Evolutionary conservation across 179 eudicot species (phyloP).

Genomic region (Gypsophila paniculata): DNA sequence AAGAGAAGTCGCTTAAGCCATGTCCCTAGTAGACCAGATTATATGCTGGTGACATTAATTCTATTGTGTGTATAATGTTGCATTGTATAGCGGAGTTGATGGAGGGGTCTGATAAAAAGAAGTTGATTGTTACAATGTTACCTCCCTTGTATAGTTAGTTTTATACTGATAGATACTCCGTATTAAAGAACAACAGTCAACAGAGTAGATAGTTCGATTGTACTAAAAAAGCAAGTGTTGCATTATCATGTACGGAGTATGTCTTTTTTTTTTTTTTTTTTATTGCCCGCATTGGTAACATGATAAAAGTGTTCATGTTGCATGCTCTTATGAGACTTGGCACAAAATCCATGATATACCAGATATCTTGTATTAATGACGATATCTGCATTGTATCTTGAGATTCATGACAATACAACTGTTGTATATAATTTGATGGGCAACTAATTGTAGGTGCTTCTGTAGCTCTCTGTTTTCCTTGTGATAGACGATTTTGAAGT

Average conservation of each 20-base stretch:
- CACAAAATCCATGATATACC: background rate
- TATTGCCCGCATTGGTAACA: background rate
- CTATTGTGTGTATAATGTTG: background rate
- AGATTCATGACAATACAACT: background rate
- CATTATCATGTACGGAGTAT: slow-evolving; percentile 3
- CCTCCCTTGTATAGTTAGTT: background rate
- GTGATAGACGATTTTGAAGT: background rate
- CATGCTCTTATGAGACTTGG: background rate
- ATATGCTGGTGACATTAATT: background rate
- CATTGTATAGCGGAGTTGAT: background rate
- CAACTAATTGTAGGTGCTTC: background rate
- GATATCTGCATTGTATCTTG: background rate
- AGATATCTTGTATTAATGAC: background rate
- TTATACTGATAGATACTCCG: too few species aligned
- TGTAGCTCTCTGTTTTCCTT: background rate
- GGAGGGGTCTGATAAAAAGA: background rate
- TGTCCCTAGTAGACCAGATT: background rate
- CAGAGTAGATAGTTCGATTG: background rate
- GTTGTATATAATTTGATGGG: background rate
- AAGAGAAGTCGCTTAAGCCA: background rate
- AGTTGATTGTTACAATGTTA: background rate
- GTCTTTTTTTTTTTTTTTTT: background rate
- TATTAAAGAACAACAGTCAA: background rate
- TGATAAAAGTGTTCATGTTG: background rate
- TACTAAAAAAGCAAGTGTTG: background rate